Conservation (phyloP, 768 basidiomycete genomes). For the Psilocybe cubensis region DNA sequence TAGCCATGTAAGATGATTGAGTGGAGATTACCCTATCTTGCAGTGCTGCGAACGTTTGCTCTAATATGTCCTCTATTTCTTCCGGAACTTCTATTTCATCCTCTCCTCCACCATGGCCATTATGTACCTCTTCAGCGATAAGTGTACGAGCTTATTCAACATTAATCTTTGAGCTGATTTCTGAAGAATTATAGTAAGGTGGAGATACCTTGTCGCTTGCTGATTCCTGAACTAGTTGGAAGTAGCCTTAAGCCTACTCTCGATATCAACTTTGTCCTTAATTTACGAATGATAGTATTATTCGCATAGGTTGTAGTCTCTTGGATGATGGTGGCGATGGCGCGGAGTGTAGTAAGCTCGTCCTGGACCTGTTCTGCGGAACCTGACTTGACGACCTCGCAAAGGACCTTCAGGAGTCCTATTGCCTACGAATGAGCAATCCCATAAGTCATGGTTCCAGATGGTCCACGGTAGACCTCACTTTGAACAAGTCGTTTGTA, state of each 20-base stretch:
- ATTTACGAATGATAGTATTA: slow-evolving; percentile 75
- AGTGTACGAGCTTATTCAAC: slow-evolving; percentile 37
- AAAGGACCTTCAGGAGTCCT: slow-evolving; percentile 69
- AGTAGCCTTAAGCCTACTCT: slow-evolving; percentile 67
- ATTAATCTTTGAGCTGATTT: background rate
- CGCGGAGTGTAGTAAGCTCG: slow-evolving; percentile 46
- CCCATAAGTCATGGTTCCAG: slow-evolving; percentile 1
- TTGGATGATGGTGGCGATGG: slow-evolving; percentile 47
- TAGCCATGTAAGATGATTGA: slow-evolving; percentile 3
- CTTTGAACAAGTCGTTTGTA: slow-evolving; percentile 50
- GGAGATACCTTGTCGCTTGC: slow-evolving; percentile 37
- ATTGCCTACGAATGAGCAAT: slow-evolving; percentile 50
- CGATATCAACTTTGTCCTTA: slow-evolving; percentile 66
- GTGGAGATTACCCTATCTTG: slow-evolving; percentile 73
- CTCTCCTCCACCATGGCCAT: slow-evolving; percentile 10
- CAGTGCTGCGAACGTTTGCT: slow-evolving; percentile 70
- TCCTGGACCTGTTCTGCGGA: slow-evolving; percentile 54
- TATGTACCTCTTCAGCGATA: slow-evolving; percentile 23
- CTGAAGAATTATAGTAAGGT: background rate
- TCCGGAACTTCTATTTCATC: slow-evolving; percentile 67
- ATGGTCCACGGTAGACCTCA: slow-evolving; percentile 31
- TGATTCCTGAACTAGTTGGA: slow-evolving; percentile 42
- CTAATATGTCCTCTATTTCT: slow-evolving; percentile 74
- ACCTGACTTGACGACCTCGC: slow-evolving; percentile 69
- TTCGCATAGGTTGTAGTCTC: slow-evolving; percentile 39